phyloP scores from a whole-genome alignment of 345 rosid genomes.

The Erysimum cheiranthoides region DNA sequence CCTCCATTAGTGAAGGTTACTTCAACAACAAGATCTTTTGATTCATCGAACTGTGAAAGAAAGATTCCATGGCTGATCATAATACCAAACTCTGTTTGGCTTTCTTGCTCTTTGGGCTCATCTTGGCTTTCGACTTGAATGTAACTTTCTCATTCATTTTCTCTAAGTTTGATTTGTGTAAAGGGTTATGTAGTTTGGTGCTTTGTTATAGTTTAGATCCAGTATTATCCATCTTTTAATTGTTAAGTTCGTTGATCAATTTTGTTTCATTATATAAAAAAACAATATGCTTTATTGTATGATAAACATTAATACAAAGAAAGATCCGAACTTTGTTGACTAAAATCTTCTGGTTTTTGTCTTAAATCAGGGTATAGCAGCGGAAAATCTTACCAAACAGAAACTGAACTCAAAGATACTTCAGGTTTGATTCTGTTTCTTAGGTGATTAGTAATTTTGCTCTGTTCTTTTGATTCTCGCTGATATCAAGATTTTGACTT shows the following conservation, averaged over 20 bases:
- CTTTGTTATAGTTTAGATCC: not conserved
- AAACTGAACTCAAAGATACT: constrained; percentile 77
- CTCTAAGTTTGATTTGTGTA: not conserved
- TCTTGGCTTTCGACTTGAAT: constrained; percentile 38
- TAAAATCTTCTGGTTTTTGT: not conserved
- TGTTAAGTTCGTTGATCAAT: not conserved
- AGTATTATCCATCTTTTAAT: not conserved
- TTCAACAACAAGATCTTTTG: constrained; percentile 4
- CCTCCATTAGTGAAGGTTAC: constrained; percentile 20
- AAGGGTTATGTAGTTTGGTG: not conserved
- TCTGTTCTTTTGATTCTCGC: constrained; percentile 13
- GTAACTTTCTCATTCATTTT: constrained; percentile 7
- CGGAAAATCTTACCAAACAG: constrained; percentile 53
- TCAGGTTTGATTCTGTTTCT: constrained; percentile 53
- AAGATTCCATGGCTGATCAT: constrained; percentile 35
- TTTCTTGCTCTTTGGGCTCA: constrained; percentile 43
- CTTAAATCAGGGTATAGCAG: constrained; percentile 58
- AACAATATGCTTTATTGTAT: not conserved
- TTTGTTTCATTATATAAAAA: not conserved
- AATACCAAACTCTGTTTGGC: constrained; percentile 38
- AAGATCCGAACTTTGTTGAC: constrained; percentile 13
- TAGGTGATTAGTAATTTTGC: not conserved
- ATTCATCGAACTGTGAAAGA: not conserved
- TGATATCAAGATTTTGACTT: constrained; percentile 25
- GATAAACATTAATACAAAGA: not conserved